A percentile compares a stretch with the other conserved stretches of the same genome.
phyloP scores from a whole-genome alignment of 2,329 filamentous ascomycete species.

The Calcarisporium arbuscula region DNA sequence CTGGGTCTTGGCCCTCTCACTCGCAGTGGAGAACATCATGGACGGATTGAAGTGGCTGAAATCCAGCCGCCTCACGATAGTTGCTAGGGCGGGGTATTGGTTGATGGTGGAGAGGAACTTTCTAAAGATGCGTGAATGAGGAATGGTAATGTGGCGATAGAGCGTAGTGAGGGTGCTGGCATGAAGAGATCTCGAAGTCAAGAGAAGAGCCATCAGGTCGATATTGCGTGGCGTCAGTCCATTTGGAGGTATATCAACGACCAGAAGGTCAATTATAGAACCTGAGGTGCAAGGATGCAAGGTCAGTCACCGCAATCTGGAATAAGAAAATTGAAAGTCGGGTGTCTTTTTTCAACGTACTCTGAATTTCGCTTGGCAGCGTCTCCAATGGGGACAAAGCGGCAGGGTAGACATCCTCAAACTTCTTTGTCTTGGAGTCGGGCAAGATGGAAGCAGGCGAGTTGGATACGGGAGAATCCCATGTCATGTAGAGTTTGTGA shows the following conservation, averaged over 20 bases:
- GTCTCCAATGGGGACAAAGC: conserved; percentile 56
- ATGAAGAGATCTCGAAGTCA: conserved; percentile 71
- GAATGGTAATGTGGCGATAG: conserved; percentile 74
- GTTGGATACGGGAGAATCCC: conserved; percentile 44
- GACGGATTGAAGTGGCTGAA: conserved; percentile 83
- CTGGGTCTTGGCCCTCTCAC: conserved; percentile 66
- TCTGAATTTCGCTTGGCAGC: conserved; percentile 63
- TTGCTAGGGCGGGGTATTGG: conserved; percentile 61
- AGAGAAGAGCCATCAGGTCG: conserved; percentile 68
- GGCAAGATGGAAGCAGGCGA: conserved; percentile 23
- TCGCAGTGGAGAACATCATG: conserved; percentile 66
- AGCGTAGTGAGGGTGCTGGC: conserved; percentile 67
- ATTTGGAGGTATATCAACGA: conserved; percentile 65
- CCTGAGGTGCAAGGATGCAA: conserved; percentile 34
- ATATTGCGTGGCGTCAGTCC: conserved; percentile 70
- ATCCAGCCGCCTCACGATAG: conserved; percentile 71
- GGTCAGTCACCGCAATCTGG: background rate
- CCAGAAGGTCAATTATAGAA: conserved; percentile 67
- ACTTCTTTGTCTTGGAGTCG: conserved; percentile 27
- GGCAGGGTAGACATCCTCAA: conserved; percentile 24
- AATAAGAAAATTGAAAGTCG: background rate
- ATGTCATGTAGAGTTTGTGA: conserved; percentile 48
- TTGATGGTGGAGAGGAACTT: conserved; percentile 69
- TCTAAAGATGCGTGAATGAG: conserved; percentile 75
- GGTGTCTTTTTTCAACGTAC: conserved; percentile 39